Evolutionary conservation across 495 filamentous ascomycete species (phyloP), one percentile per base, ranked within the genome.

Genomic region (Penicillium malachiteum): DNA sequence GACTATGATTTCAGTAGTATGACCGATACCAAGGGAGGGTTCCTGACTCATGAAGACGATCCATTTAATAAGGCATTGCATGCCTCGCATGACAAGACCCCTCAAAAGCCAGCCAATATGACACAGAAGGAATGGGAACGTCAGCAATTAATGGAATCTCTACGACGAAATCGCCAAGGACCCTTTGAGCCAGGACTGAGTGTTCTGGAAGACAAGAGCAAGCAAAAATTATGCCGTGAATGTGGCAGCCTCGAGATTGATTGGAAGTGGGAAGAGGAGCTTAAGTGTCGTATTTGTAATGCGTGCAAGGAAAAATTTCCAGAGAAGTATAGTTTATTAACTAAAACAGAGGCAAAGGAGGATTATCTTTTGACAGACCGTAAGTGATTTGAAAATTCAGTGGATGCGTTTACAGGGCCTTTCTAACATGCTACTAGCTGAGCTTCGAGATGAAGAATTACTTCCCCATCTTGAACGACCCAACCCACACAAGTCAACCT

Each of bases 1-100:
- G 94, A 98, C 55, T 97, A 96, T 70, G 95, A 98, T 74, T 92
- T 98, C 60, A 90, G 87, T 58, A 91, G 91, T 74, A 98, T 98
- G 90, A 93, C 87, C 12, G 94, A 98, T 67, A 97, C 94, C 7
- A 96, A 96, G 63, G 94, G 94, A 40, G 94, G 94, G 0, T 98
- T 98, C 69, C 69, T 98, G 56, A 88, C 85, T 21, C 78, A 80
- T 0, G 88, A 92, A 56, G 94, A 98, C 65, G 94, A 98, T 67
- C 94, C 94, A 1, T 84, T 84, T 68, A 96, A 95, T 64, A 88
- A 86, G 53, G 87, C 85, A 5, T 75, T 96, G 56, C 82, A 90
- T 48, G 72, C 78, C 0, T 72, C 70, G 1, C 71, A 81, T 54
- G 66, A 65, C 6, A 74, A 71, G 54, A 74, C 66, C 3, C 84